Conservation (phyloP, 1,284 basidiomycete species). For the Ceratobasidium sp. region DNA sequence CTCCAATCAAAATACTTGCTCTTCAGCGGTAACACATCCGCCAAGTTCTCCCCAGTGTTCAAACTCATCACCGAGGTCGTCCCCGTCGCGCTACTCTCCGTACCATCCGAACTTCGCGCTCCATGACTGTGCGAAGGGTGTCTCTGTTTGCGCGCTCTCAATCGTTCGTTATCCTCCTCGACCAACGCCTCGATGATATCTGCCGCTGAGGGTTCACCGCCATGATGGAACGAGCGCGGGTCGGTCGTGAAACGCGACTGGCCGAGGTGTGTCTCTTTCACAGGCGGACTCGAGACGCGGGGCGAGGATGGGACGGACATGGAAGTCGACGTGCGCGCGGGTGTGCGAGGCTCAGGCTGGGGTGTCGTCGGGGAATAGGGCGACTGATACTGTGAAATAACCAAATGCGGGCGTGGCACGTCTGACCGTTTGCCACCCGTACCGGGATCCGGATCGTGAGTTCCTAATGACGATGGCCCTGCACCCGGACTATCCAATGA, state of each 20-base stretch:
- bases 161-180: constrained; percentile 90
- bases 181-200: constrained; percentile 89
- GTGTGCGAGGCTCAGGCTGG: constrained; percentile 52
- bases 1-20: constrained; percentile 97
- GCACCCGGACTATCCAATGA: constrained; percentile 52
- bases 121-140: constrained; percentile 51
- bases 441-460: neutral
- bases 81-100: constrained; percentile 30
- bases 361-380: constrained; percentile 67
- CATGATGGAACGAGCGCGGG: constrained; percentile 51
- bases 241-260: constrained; percentile 41
- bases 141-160: constrained; percentile 72
- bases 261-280: constrained; percentile 13
- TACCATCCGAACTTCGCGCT: constrained; percentile 38
- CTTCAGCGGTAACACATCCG: constrained; percentile 81
- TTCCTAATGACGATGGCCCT: neutral
- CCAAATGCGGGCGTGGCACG: constrained; percentile 78
- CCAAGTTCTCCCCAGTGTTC: constrained; percentile 42
- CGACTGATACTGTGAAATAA: constrained; percentile 79
- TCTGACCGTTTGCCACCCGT: constrained; percentile 66
- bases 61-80: constrained; percentile 25
- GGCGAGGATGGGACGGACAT: constrained; percentile 37
- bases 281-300: constrained; percentile 23
- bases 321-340: constrained; percentile 53
- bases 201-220: constrained; percentile 71